Percentiles rank a stretch among this genome's conserved stretches.
phyloP scores from a whole-genome alignment of 2,329 filamentous ascomycete species.

The Tolypocladium tundrense region DNA sequence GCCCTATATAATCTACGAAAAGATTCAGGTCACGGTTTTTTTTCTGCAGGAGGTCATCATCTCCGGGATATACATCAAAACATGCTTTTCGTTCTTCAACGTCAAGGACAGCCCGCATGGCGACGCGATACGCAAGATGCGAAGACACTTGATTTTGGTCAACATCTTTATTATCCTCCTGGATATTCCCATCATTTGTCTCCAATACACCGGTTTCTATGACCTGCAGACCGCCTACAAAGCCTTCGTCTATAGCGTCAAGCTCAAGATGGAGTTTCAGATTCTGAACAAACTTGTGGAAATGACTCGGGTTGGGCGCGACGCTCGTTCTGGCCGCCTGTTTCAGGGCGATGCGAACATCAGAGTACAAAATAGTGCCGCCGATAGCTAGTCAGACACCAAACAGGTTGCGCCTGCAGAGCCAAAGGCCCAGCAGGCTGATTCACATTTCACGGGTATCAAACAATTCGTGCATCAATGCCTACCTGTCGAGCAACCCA shows the following conservation, averaged over 20 bases:
- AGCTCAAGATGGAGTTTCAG: slow-evolving; percentile 22
- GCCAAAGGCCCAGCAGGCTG: no score
- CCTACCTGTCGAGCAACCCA: no score
- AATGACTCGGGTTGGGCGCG: slow-evolving; percentile 3
- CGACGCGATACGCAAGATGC: slow-evolving; percentile 13
- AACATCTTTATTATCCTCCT: slow-evolving; percentile 30
- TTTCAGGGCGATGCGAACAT: not conserved
- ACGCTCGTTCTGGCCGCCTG: not conserved
- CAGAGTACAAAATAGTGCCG: not conserved
- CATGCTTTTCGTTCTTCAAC: slow-evolving; percentile 35
- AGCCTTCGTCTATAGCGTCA: slow-evolving; percentile 19
- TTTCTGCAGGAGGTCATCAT: slow-evolving; percentile 43
- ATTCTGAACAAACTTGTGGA: slow-evolving; percentile 21
- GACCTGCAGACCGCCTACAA: slow-evolving; percentile 20
- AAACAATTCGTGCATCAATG: no score
- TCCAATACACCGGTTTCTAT: slow-evolving; percentile 18
- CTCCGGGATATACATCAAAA: slow-evolving; percentile 40
- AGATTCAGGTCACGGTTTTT: slow-evolving; percentile 42
- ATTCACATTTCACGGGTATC: no score
- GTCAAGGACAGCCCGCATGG: slow-evolving; percentile 16
- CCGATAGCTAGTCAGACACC: no score
- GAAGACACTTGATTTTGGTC: slow-evolving; percentile 27
- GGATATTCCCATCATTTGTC: slow-evolving; percentile 23
- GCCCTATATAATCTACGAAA: slow-evolving; percentile 34
- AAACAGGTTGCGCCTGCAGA: no score